phyloP scores from a whole-genome alignment of 768 basidiomycete genomes.

The Vishniacozyma victoriae region DNA sequence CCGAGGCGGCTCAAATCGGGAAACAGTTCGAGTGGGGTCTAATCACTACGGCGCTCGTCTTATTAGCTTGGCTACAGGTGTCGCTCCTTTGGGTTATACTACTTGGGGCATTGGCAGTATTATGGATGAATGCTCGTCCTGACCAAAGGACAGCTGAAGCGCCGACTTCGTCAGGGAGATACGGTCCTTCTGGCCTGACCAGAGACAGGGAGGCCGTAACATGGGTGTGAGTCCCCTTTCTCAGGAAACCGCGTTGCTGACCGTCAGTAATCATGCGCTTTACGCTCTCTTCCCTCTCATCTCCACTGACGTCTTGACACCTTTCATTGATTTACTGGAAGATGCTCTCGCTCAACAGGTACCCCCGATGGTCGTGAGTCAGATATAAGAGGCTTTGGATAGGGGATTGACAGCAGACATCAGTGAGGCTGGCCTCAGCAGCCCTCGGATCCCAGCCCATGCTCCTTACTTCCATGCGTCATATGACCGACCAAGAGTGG shows the following conservation, averaged over 20 bases:
- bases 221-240: constrained; percentile 22
- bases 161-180: neutral
- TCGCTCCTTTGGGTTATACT: constrained; percentile 1
- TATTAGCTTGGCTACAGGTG: constrained; percentile 5
- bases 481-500: constrained; percentile 46
- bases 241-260: neutral
- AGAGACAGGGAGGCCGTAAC: constrained; percentile 3
- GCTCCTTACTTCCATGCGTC: constrained; percentile 37
- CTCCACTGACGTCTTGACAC: constrained; percentile 43
- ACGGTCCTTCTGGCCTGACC: neutral
- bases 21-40: too few relatives aligned
- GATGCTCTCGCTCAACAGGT: constrained; percentile 44
- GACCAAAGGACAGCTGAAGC: neutral
- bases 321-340: constrained; percentile 47
- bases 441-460: constrained; percentile 41
- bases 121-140: neutral
- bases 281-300: constrained; percentile 44
- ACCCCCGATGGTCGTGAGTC: constrained; percentile 41
- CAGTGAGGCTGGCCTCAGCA: constrained; percentile 40
- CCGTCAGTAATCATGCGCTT: constrained; percentile 37
- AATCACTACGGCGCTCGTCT: constrained; percentile 2
- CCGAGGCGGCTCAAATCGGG: too few relatives aligned
- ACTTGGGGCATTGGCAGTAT: neutral
- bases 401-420: constrained; percentile 27
- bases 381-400: neutral